Evolutionary conservation across 306 rosid species (phyloP).

Genomic region (Cotoneaster glaucophyllus): DNA sequence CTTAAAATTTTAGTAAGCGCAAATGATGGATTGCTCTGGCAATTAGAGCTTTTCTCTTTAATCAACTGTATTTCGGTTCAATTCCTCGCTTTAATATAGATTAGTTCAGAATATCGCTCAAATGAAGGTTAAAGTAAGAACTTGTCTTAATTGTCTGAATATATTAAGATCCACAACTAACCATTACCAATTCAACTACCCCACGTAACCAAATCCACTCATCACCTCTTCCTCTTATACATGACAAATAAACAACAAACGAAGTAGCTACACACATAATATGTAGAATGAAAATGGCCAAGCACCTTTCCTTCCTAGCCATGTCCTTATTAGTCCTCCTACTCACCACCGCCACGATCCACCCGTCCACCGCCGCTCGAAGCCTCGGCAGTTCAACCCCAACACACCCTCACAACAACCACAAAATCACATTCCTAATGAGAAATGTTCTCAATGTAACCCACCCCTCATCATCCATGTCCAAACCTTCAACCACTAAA

Average conservation of each 20-base stretch:
- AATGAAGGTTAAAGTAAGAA: too few relatives aligned
- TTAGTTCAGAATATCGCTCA: too few relatives aligned
- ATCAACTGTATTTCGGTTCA: too few relatives aligned
- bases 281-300: slow-evolving; percentile 36
- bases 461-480: slow-evolving; percentile 2
- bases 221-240: slow-evolving; percentile 15
- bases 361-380: slow-evolving; percentile 35
- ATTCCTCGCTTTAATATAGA: too few relatives aligned
- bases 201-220: slow-evolving; percentile 6
- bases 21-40: too few relatives aligned
- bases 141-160: too few relatives aligned
- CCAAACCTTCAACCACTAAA: slow-evolving; percentile 26
- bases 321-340: slow-evolving; percentile 19
- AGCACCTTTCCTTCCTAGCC: slow-evolving; percentile 14
- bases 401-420: slow-evolving; percentile 20
- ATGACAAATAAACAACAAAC: slow-evolving; percentile 12
- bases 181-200: neutral
- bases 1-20: too few relatives aligned
- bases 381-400: slow-evolving; percentile 37
- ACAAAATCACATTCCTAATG: slow-evolving; percentile 50
- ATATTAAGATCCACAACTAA: neutral
- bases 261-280: slow-evolving; percentile 14
- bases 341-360: slow-evolving; percentile 15
- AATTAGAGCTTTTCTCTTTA: too few relatives aligned
- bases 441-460: slow-evolving; percentile 41